Conservation (phyloP, 2,329 filamentous ascomycete species). For the Aspergillus texensis region DNA sequence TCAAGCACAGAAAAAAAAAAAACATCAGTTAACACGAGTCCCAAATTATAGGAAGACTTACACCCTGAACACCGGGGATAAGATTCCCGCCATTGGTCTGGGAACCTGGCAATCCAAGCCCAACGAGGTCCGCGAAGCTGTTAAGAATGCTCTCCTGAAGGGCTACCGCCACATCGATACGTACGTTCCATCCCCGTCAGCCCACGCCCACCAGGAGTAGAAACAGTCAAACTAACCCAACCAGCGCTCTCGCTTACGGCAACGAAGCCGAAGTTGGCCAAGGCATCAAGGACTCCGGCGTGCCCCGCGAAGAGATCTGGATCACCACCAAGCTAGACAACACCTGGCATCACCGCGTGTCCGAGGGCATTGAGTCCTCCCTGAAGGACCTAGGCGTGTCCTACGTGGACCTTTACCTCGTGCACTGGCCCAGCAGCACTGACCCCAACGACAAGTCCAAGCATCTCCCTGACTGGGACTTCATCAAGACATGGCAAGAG, state of each 20-base stretch:
- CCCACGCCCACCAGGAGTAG: not conserved
- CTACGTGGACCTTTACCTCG: conserved; percentile 73
- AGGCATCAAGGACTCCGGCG: conserved; percentile 66
- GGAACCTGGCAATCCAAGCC: conserved; percentile 60
- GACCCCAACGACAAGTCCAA: conserved; percentile 56
- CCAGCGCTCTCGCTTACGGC: conserved; percentile 53
- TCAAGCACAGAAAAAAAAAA: not conserved
- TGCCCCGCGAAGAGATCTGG: conserved; percentile 68
- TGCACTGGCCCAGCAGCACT: conserved; percentile 67
- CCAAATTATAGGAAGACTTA: conserved; percentile 36
- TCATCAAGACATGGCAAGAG: conserved; percentile 70
- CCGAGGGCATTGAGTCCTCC: conserved; percentile 63
- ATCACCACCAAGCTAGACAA: conserved; percentile 72
- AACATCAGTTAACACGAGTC: conserved; percentile 2
- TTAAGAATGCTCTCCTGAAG: conserved; percentile 51
- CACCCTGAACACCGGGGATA: conserved; percentile 53
- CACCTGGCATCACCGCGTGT: conserved; percentile 63
- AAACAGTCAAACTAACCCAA: not conserved
- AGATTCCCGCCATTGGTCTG: conserved; percentile 55
- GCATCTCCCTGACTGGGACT: conserved; percentile 77
- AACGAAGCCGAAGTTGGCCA: conserved; percentile 70
- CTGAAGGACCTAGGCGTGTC: conserved; percentile 66
- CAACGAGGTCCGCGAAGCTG: conserved; percentile 54
- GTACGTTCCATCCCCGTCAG: conserved; percentile 30
- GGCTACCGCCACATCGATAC: conserved; percentile 62